Conservation (phyloP, 1,284 basidiomycete species). For the Naganishia liquefaciens region DNA sequence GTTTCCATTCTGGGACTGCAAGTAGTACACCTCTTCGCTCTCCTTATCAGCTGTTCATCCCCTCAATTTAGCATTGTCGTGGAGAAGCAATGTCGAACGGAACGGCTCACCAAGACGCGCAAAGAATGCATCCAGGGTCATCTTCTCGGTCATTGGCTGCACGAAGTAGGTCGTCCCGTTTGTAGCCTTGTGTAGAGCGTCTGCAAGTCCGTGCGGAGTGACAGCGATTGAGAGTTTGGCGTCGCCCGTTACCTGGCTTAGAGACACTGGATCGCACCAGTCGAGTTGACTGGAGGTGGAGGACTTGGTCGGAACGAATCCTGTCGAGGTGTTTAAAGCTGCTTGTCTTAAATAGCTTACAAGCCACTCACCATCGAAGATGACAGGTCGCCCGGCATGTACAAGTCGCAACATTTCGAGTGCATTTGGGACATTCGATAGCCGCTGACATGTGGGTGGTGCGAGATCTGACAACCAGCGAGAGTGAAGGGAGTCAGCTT, state of each 20-base stretch:
- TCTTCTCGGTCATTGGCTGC: constrained; percentile 69
- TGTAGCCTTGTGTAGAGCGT: constrained; percentile 63
- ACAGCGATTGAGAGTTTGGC: constrained; percentile 28
- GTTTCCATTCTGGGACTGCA: constrained; percentile 91
- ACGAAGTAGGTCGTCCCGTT: constrained; percentile 66
- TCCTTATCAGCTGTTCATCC: constrained; percentile 20
- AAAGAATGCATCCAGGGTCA: constrained; percentile 67
- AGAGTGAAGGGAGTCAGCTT: background rate
- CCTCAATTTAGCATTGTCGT: constrained; percentile 2
- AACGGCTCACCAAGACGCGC: constrained; percentile 50
- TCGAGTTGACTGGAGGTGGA: background rate
- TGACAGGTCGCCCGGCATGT: constrained; percentile 71
- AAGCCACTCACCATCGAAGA: constrained; percentile 65
- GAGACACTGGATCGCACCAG: background rate
- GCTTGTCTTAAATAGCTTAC: background rate
- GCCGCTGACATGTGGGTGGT: constrained; percentile 53
- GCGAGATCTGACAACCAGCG: constrained; percentile 40
- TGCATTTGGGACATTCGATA: constrained; percentile 64
- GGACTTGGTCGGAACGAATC: background rate
- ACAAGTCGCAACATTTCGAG: constrained; percentile 73
- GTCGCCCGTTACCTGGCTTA: constrained; percentile 12
- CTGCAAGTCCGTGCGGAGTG: constrained; percentile 59
- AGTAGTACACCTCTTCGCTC: constrained; percentile 63
- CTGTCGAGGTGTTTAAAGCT: background rate
- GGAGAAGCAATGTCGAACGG: constrained; percentile 2